Conservation (phyloP, 768 basidiomycete species). For the Tylopilus sp. region DNA sequence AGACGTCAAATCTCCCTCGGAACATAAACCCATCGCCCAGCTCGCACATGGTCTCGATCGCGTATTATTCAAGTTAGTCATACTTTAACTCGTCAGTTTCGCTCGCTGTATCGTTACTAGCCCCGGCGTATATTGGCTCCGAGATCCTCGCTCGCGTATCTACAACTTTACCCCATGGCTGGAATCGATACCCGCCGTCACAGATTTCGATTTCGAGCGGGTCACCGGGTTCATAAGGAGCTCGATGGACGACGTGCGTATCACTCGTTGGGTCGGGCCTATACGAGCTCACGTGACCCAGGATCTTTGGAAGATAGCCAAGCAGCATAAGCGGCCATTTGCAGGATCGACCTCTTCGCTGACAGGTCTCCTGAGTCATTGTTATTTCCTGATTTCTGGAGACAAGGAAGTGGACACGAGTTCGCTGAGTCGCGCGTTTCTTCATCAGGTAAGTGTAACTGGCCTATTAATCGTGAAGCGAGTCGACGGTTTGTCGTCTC, state of each 20-base stretch:
- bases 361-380: constrained; percentile 77
- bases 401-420: constrained; percentile 62
- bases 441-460: constrained; percentile 46
- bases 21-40: constrained; percentile 54
- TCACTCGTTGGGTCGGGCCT: neutral
- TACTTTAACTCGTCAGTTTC: neutral
- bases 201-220: constrained; percentile 82
- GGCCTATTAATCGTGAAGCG: too few species aligned
- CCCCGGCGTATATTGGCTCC: constrained; percentile 85
- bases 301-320: constrained; percentile 65
- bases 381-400: constrained; percentile 83
- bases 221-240: constrained; percentile 72
- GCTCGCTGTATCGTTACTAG: constrained; percentile 36
- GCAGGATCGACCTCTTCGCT: constrained; percentile 90
- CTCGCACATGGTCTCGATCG: constrained; percentile 67
- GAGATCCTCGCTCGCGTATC: constrained; percentile 79
- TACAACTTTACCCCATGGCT: constrained; percentile 81
- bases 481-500: neutral
- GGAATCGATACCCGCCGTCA: constrained; percentile 69
- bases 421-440: constrained; percentile 59
- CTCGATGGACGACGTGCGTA: constrained; percentile 65
- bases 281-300: constrained; percentile 24
- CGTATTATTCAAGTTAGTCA: constrained; percentile 70
- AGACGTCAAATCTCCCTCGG: constrained; percentile 45
- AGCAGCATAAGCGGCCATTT: constrained; percentile 55